phyloP scores from a whole-genome alignment of 2,329 filamentous ascomycete genomes.

The Penicillium aurantiogriseum region DNA sequence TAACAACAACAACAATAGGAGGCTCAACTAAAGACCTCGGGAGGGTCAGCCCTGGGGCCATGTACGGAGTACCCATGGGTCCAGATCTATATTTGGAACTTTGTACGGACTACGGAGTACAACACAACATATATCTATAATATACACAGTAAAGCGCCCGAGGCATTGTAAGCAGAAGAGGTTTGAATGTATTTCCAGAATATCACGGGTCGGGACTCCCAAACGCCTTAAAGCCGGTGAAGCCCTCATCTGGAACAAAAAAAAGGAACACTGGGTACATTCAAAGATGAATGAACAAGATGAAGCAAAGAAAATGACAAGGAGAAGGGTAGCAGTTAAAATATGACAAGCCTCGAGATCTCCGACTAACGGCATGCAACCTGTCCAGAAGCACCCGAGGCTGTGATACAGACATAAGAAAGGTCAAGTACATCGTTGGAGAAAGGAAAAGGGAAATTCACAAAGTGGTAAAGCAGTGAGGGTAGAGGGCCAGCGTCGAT shows the following conservation, averaged over 20 bases:
- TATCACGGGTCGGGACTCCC: conserved; percentile 19
- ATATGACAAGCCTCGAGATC: background rate
- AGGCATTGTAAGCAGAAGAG: background rate
- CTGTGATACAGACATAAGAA: conserved; percentile 12
- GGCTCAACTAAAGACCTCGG: conserved; percentile 1
- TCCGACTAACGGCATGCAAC: background rate
- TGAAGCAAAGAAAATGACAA: conserved; percentile 13
- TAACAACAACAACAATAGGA: background rate
- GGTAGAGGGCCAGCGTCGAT: conserved; percentile 25
- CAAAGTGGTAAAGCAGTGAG: conserved; percentile 14
- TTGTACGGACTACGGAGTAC: background rate
- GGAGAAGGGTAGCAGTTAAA: conserved; percentile 10
- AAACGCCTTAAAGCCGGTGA: conserved; percentile 20
- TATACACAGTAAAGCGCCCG: background rate
- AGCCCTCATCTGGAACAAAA: conserved; percentile 16
- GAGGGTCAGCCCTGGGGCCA: background rate
- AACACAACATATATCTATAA: background rate
- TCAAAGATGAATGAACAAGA: conserved; percentile 12
- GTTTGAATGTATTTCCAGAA: conserved; percentile 15
- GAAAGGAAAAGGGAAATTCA: conserved; percentile 17
- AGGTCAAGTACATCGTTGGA: conserved; percentile 23
- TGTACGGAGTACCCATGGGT: conserved; percentile 8
- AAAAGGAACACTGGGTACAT: conserved; percentile 19
- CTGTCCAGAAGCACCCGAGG: background rate
- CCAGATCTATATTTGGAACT: conserved; percentile 10